Evolutionary conservation across 768 basidiomycete genomes (phyloP).

Genomic region (Tricholoma hemisulphureum): DNA sequence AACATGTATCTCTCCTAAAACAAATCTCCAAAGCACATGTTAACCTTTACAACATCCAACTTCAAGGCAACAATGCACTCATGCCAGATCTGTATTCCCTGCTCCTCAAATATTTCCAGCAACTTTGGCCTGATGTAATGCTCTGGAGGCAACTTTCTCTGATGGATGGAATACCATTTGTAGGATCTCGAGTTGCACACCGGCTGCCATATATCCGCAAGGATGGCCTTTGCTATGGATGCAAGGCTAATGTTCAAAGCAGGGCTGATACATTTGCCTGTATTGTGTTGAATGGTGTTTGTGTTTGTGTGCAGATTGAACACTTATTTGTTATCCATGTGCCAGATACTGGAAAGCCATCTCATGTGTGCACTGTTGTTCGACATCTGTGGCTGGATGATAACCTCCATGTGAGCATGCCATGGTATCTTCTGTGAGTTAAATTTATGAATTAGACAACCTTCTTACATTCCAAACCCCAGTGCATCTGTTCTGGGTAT

Average conservation of each 20-base stretch:
- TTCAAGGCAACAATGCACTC: background rate
- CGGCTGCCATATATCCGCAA: background rate
- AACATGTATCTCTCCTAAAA: constrained; percentile 2
- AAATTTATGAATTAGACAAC: background rate
- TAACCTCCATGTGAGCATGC: background rate
- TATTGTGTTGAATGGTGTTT: no score
- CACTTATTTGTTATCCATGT: no score
- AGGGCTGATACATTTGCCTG: background rate
- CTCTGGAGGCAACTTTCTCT: background rate
- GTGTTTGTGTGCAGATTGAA: no score
- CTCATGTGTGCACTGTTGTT: no score
- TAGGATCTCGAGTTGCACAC: background rate
- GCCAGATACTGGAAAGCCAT: no score
- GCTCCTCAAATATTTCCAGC: background rate
- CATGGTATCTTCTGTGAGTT: no score
- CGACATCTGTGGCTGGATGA: no score
- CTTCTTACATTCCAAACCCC: background rate
- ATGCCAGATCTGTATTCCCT: background rate
- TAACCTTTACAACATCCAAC: constrained; percentile 3
- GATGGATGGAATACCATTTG: background rate
- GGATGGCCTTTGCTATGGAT: constrained; percentile 4
- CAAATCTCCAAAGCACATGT: no score
- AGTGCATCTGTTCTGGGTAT: constrained; percentile 2
- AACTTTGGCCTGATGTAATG: background rate
- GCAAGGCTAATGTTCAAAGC: background rate